Percentiles rank a stretch among this genome's conserved stretches.
Evolutionary conservation across 2,329 filamentous ascomycete genomes (phyloP).

Genomic region (Cercospora berteroae): DNA sequence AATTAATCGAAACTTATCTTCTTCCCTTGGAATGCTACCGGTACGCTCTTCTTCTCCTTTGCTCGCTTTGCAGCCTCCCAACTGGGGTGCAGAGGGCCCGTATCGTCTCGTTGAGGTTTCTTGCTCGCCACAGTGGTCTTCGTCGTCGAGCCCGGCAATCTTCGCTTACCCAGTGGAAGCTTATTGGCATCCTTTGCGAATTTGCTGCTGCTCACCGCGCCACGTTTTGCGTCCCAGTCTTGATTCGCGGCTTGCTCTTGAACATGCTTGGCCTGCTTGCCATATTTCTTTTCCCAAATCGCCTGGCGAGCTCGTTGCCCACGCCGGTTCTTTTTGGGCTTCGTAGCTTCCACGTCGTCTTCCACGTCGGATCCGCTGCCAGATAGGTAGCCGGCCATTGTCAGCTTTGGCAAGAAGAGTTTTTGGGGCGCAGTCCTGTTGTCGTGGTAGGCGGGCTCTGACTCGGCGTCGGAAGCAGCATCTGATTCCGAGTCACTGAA

Average conservation of each 20-base stretch:
- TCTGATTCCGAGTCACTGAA: conserved; percentile 28
- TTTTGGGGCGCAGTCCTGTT: conserved; percentile 42
- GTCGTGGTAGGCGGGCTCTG: conserved; percentile 26
- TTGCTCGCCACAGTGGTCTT: conserved; percentile 28
- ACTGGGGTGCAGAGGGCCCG: conserved; percentile 60
- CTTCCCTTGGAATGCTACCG: conserved; percentile 55
- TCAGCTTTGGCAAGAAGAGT: conserved; percentile 71
- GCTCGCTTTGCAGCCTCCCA: conserved; percentile 63
- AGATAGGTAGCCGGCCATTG: conserved; percentile 74
- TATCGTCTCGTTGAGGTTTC: conserved; percentile 44
- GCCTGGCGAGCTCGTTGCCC: conserved; percentile 76
- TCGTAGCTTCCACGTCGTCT: conserved; percentile 49
- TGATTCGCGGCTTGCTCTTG: conserved; percentile 50
- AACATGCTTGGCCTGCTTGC: conserved; percentile 66
- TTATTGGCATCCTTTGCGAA: conserved; percentile 24
- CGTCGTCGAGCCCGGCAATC: conserved; percentile 9
- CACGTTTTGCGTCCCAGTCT: conserved; percentile 60
- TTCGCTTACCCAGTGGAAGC: conserved; percentile 17
- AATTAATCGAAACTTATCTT: conserved; percentile 62
- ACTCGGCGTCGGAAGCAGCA: conserved; percentile 27
- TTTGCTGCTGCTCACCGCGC: conserved; percentile 43
- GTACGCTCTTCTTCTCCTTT: conserved; percentile 52
- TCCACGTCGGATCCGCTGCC: conserved; percentile 73
- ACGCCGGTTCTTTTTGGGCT: conserved; percentile 67
- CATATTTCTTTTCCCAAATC: conserved; percentile 79